These are phyloP conservation scores for Fomes fomentarius DNA, from an alignment of 1,284 basidiomycete genomes.

Conservation along the genomic window DNA sequence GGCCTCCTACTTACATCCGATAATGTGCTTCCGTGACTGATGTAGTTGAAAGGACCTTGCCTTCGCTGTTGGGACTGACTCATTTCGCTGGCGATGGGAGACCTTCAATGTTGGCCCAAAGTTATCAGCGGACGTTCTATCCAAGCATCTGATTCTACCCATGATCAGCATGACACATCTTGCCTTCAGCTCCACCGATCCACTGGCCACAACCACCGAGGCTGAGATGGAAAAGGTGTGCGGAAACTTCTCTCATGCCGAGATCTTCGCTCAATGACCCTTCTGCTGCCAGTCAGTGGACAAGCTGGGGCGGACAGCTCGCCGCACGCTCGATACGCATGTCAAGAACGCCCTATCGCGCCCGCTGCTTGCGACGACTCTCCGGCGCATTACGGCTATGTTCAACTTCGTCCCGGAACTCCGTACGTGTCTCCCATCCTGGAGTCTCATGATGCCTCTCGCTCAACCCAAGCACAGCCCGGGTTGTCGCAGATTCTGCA, in stretches of 20 bases:
- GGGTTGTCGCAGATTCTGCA: constrained; percentile 30
- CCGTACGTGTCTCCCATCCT: constrained; percentile 48
- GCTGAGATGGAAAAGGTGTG: constrained; percentile 67
- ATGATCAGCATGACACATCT: constrained; percentile 71
- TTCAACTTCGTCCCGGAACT: constrained; percentile 64
- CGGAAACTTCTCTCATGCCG: not conserved
- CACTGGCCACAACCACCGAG: constrained; percentile 55
- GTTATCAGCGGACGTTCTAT: constrained; percentile 68
- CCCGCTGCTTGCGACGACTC: constrained; percentile 63
- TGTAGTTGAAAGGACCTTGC: constrained; percentile 58
- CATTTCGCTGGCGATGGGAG: constrained; percentile 81
- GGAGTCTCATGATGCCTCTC: constrained; percentile 6
- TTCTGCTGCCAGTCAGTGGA: constrained; percentile 57
- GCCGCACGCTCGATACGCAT: constrained; percentile 70
- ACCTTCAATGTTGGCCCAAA: constrained; percentile 64
- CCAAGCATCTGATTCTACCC: constrained; percentile 74
- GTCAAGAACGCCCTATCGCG: constrained; percentile 68
- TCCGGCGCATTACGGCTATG: constrained; percentile 70
- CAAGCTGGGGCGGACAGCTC: constrained; percentile 65
- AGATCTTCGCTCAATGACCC: constrained; percentile 12
- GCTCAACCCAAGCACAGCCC: constrained; percentile 28
- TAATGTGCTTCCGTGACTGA: constrained; percentile 6
- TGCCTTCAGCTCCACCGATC: constrained; percentile 62
- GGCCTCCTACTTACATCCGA: constrained; percentile 19
- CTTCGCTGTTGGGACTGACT: constrained; percentile 57